Base-by-base conservation (phyloP, 768 basidiomycete genomes). In the Tricholoma bakamatsutake region DNA sequence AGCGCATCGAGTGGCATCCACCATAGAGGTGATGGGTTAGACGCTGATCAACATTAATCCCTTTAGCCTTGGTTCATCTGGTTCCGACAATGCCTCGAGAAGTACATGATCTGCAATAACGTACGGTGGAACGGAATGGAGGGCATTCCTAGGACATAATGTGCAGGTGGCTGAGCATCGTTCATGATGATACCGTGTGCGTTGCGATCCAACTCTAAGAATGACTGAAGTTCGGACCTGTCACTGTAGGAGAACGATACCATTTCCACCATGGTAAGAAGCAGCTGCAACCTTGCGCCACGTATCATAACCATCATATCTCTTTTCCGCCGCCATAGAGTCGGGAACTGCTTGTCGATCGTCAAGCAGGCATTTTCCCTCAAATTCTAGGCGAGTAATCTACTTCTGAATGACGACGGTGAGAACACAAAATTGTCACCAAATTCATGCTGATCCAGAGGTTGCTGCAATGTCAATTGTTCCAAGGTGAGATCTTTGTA, bases 271-370 rank as follows among this genome's bases (percentile, higher is more conserved):
- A 95, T 67, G 0, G 86, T 79, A 21, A 93, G 76, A 2, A 97
- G 75, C 2, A 96, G 75, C 3, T 81, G 78, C 21, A 98, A 71
- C 31, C 92, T 78, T 21, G 87, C 81, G 1, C 82, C 80, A 59
- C 97, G 93, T 13, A 94, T 84, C 1, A 80, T 80, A 0, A 86
- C 78, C 83, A 94, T 89, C 80, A 94, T 88, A 56, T 33, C 92
- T 80, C 37, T 70, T 76, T 69, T 95, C 94, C 17, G 67, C 67
- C 0, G 88, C 80, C 27, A 93, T 80, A 3, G 92, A 81, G 55
- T 89, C 83, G 0, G 74, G 3, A 93, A 71, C 31, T 79, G 77
- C 49, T 78, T 81, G 60, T 88, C 80, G 12, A 82, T 69, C 72
- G 5, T 76, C 74, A 0, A 72, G 67, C 61, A 77, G 4, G 63